Percentiles rank a stretch among this genome's conserved stretches.
Evolutionary conservation across 2,329 filamentous ascomycete genomes (phyloP).

Genomic region (Triangularia setosa): DNA sequence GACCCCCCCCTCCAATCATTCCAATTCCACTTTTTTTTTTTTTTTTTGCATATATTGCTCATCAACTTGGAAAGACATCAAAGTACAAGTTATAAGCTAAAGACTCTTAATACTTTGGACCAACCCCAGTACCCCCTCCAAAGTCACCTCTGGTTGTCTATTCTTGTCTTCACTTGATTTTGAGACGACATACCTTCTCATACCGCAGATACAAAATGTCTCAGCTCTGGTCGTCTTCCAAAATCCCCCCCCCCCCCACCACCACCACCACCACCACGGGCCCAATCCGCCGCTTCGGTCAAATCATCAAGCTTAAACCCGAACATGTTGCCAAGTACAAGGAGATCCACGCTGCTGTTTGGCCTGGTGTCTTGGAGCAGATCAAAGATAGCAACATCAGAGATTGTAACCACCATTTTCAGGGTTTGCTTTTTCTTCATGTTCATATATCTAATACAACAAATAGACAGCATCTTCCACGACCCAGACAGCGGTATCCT

Average conservation of each 20-base stretch:
- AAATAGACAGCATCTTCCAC: slow-evolving; percentile 67
- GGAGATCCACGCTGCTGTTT: slow-evolving; percentile 67
- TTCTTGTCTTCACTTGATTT: no score
- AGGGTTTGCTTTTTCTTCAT: background rate
- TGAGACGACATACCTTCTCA: no score
- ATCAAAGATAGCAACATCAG: slow-evolving; percentile 71
- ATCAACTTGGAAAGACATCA: background rate
- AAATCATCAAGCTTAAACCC: slow-evolving; percentile 69
- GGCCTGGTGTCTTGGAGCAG: slow-evolving; percentile 73
- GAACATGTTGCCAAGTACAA: slow-evolving; percentile 67
- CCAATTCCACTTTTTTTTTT: no score
- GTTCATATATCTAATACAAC: background rate
- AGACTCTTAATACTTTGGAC: no score
- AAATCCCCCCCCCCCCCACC: no score
- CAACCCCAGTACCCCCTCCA: no score
- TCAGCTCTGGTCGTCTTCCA: slow-evolving; percentile 8
- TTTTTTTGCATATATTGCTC: background rate
- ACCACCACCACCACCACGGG: background rate
- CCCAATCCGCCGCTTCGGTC: slow-evolving; percentile 57
- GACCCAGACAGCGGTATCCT: slow-evolving; percentile 60
- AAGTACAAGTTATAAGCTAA: no score
- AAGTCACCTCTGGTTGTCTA: no score
- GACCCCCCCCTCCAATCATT: background rate
- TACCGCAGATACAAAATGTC: background rate
- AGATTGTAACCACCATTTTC: slow-evolving; percentile 53